These are phyloP conservation scores for Dictyostelium intermedium DNA, from an alignment of 78 protist genomes.

Conservation along the genomic window DNA sequence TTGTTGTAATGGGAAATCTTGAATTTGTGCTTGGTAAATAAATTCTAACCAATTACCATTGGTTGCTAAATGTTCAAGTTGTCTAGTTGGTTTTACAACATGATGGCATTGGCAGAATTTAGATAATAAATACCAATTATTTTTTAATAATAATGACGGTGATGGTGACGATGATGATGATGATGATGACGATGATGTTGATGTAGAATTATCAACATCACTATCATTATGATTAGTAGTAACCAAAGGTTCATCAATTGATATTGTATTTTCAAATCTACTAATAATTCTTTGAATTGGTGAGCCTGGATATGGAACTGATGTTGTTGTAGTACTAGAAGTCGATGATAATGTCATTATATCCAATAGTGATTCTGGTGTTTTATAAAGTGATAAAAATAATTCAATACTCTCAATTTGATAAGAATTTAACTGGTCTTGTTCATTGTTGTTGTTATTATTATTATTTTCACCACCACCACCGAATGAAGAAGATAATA, in stretches of 20 bases:
- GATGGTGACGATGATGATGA: not conserved
- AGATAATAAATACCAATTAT: constrained; percentile 38
- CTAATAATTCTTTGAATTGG: constrained; percentile 34
- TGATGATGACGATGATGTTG: not conserved
- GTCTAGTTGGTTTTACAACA: not conserved
- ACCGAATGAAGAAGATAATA: not conserved
- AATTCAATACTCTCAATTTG: constrained; percentile 23
- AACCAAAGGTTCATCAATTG: constrained; percentile 8
- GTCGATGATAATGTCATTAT: not conserved
- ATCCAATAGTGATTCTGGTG: constrained; percentile 8
- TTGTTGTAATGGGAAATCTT: constrained; percentile 32
- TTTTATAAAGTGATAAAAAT: constrained; percentile 21
- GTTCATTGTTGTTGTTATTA: not conserved
- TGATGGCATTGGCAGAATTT: constrained; percentile 40
- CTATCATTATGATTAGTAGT: not conserved
- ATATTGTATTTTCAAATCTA: constrained; percentile 1
- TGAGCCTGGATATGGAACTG: not conserved
- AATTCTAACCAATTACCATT: constrained; percentile 51
- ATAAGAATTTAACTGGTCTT: not conserved
- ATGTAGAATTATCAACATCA: not conserved
- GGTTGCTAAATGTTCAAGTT: constrained; percentile 27
- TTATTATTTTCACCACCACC: not conserved
- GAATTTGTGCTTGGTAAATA: constrained; percentile 44
- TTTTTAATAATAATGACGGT: not conserved
- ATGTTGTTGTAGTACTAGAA: not conserved